Evolutionary conservation across 768 basidiomycete genomes (phyloP), one percentile per base, ranked within the genome.

Genomic region (Pisolithus orientalis): DNA sequence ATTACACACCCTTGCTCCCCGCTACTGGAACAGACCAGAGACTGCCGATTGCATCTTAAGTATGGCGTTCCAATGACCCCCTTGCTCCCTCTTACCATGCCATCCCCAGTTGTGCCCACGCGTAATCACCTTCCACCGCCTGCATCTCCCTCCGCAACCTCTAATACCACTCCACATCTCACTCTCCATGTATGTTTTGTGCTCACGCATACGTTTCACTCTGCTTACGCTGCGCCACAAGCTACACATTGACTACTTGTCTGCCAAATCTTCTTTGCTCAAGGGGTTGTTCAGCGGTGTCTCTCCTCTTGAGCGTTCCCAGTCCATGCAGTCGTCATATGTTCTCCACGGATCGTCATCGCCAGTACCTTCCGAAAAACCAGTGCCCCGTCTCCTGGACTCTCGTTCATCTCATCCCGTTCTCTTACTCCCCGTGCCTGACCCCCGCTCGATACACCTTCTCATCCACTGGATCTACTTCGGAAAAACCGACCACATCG

Each of bases 381-480:
- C 77, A 44, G 72, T 82, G n/a, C 89, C 87, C 17, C 81, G 80
- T 29, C 71, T 87, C 4, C 77, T 90, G 53, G 81, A 84, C 4
- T 85, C 80, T 40, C 48, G 68, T 3, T 70, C 84, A 1, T 72
- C 78, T 31, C 85, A 87, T 57, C 87, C 88, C 5, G 75, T 80
- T 56, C 70, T 92, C 52, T 84, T 79, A 64, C 80, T 90, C 27
- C 87, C 87, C 17, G 77, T 91, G 9, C 86, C 88, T 14, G 86
- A 89, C 64, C 81, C 84, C 0, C 70, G 76, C 0, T 88, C 86
- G 7, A 80, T 91, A 66, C 82, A 83, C 32, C 72, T 83, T 25
- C 79, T 91, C 59, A 70, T 88, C 57, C 83, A 88, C 60, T 90
- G 84, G 83, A 82, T 88, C 77, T 89, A 89, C 70, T 91, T 88